Evolutionary conservation across 177 flowering plant genomes (phyloP).

Genomic region (Tripterygium wilfordii): DNA sequence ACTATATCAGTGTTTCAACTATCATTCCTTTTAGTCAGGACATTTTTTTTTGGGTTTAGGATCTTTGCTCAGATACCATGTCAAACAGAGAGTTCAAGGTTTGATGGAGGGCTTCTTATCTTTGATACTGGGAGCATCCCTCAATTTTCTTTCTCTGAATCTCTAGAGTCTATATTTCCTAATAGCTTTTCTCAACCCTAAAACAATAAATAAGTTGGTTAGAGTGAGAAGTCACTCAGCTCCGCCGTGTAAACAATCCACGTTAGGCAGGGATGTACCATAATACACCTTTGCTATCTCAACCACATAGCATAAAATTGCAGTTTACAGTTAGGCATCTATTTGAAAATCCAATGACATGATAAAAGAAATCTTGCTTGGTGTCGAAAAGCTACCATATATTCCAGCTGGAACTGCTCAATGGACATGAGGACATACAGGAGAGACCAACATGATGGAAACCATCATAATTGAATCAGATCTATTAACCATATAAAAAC

Average conservation of each 20-base stretch:
- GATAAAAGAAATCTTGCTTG: neutral
- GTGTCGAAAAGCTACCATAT: conserved; percentile 53
- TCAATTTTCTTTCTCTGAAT: conserved; percentile 20
- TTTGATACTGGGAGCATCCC: conserved; percentile 16
- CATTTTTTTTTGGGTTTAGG: too few species aligned
- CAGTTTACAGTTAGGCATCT: neutral
- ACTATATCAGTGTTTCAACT: too few species aligned
- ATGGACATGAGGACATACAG: conserved; percentile 2
- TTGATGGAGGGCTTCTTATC: conserved; percentile 37
- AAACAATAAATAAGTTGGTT: conserved; percentile 79
- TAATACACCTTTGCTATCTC: conserved; percentile 82
- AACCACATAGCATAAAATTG: conserved; percentile 1
- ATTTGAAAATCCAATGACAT: neutral
- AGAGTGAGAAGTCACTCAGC: conserved; percentile 89
- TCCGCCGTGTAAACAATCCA: conserved; percentile 94
- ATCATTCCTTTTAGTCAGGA: too few species aligned
- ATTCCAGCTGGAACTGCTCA: conserved; percentile 88
- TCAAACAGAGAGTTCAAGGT: too few species aligned
- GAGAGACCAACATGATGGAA: conserved; percentile 8
- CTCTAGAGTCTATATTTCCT: conserved; percentile 40
- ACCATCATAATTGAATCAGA: conserved; percentile 8
- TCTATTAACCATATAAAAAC: too few species aligned
- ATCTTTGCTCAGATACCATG: too few species aligned
- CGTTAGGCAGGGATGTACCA: conserved; percentile 89
- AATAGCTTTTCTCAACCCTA: conserved; percentile 71